Evolutionary conservation across 2,329 filamentous ascomycete species (phyloP).

Genomic region (Hymenotorrendiella dingleyae): DNA sequence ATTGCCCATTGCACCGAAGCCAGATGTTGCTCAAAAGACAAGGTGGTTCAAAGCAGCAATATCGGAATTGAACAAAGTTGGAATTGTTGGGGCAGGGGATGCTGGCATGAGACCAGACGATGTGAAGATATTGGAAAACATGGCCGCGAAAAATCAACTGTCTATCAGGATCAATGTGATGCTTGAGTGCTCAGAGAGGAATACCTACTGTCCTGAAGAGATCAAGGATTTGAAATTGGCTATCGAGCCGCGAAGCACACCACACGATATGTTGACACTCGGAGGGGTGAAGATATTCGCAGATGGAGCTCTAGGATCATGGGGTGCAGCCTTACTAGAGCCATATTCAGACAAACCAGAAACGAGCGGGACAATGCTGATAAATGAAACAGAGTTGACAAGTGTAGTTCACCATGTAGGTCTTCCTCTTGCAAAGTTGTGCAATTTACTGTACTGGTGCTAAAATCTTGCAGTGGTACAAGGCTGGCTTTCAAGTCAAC

Average conservation of each 20-base stretch:
- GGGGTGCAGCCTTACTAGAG: slow-evolving; percentile 67
- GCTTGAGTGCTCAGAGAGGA: slow-evolving; percentile 59
- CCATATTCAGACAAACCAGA: slow-evolving; percentile 60
- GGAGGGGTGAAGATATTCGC: slow-evolving; percentile 65
- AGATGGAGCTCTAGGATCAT: slow-evolving; percentile 64
- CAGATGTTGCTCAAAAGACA: slow-evolving; percentile 45
- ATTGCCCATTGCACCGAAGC: slow-evolving; percentile 50
- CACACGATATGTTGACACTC: slow-evolving; percentile 39
- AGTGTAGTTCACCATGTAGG: slow-evolving; percentile 39
- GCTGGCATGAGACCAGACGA: slow-evolving; percentile 55
- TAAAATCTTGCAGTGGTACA: slow-evolving; percentile 44
- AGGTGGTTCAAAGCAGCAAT: slow-evolving; percentile 55
- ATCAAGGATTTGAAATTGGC: slow-evolving; percentile 33
- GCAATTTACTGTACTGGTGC: background rate
- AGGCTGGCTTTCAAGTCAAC: slow-evolving; percentile 59
- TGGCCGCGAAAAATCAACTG: slow-evolving; percentile 48
- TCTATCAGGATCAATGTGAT: slow-evolving; percentile 62
- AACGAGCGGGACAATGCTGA: slow-evolving; percentile 58
- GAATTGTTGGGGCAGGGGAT: slow-evolving; percentile 64
- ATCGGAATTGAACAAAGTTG: slow-evolving; percentile 54
- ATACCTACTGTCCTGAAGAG: slow-evolving; percentile 55
- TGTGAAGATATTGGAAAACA: slow-evolving; percentile 46
- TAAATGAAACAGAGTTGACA: slow-evolving; percentile 55
- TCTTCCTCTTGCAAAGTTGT: background rate
- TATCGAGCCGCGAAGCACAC: slow-evolving; percentile 14